Evolutionary conservation across 1,139 yeast genomes (phyloP).

Genomic region (Yamadazyma jaroonii): DNA sequence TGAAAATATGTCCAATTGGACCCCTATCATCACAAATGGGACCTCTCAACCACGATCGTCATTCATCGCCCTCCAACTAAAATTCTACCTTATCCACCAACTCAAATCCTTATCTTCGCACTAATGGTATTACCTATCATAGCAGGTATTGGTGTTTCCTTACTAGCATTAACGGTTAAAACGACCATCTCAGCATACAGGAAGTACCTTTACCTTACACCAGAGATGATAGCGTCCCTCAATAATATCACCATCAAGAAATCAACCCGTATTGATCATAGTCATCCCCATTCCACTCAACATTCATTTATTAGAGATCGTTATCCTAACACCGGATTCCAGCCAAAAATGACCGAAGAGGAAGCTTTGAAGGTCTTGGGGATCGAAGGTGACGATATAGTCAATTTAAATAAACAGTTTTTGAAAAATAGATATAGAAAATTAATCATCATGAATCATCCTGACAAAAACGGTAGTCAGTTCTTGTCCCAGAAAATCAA

Average conservation of each 20-base stretch:
- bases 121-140: conserved; percentile 47
- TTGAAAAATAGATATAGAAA: conserved; percentile 57
- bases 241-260: conserved; percentile 36
- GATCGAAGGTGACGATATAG: conserved; percentile 50
- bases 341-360: conserved; percentile 52
- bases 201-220: conserved; percentile 44
- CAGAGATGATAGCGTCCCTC: conserved; percentile 54
- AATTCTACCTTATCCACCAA: too few species aligned
- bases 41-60: too few species aligned
- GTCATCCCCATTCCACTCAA: conserved; percentile 19
- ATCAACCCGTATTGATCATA: conserved; percentile 14
- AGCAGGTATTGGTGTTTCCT: conserved; percentile 55
- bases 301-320: conserved; percentile 23
- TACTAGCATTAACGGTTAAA: conserved; percentile 51
- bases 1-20: too few species aligned
- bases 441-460: conserved; percentile 68
- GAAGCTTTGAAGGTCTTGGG: conserved; percentile 59
- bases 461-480: conserved; percentile 74
- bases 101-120: too few species aligned
- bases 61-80: too few species aligned
- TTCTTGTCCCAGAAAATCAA: conserved; percentile 72
- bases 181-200: conserved; percentile 46
- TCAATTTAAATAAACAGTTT: conserved; percentile 38
- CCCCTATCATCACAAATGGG: too few species aligned
- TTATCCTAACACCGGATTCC: conserved; percentile 50